Base-by-base conservation (phyloP, 2,329 filamentous ascomycete genomes). In the Penicillium nordicum region DNA sequence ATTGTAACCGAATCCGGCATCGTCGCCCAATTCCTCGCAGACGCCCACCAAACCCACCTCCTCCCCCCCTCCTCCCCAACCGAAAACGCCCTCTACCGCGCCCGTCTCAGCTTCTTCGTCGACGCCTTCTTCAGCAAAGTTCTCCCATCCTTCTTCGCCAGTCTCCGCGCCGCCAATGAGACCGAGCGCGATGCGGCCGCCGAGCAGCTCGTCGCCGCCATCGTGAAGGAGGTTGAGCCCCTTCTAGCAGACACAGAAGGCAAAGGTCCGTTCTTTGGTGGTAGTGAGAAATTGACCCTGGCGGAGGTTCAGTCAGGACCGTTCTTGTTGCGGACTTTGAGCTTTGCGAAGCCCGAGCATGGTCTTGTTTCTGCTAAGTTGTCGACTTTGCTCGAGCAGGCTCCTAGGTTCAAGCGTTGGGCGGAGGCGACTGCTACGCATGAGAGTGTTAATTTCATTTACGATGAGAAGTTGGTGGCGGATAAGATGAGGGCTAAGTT, bases 1-100 rank as follows among this genome's bases (percentile, higher is more conserved):
- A 87, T 89, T 69, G 79, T 94, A 67, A 85, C 83, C 51, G 90
- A 94, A 72, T 90, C 88, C 2, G 85, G 78, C 60, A 83, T 93
- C 59, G 84, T 68, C n/a, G 74, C 85, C 1, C 84, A 88, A 63
- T 93, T 90, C 75, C 75, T 87, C 14, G 85, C 82, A 42, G 89
- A 94, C 67, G 77, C 82, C 0, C 84, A 88, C 69, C 88, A 89
- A 1, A 86, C 84, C 2, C 82, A 86, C 62, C 79, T 93, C 3
- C 67, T 88, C 0, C 68, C 67, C 21, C 87, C 88, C 0, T 74
- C 80, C 0, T 78, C 82, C 1, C 74, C 75, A 48, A 78, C 78
- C 12, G 82, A 80, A 0, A 76, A 74, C 34, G 83, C 89, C 0
- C 75, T 92, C 25, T 70, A 75, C 47, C 82, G 90, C 34, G 89